Conservation (phyloP, 129 eudicot species). For the Flaveria trinervia region DNA sequence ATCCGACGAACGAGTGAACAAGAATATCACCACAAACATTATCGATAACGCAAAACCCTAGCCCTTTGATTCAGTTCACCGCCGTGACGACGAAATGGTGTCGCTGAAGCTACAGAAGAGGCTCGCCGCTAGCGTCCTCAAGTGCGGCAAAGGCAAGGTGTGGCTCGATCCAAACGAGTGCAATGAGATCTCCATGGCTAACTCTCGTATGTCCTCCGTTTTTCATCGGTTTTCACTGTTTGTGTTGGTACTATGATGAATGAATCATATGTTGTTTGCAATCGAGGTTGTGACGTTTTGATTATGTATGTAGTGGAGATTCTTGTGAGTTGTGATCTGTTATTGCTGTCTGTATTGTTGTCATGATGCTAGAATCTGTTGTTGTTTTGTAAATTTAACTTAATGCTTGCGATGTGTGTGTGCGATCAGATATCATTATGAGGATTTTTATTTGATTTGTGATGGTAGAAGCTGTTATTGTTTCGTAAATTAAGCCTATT, state of each 20-base stretch:
- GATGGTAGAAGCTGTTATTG: not conserved
- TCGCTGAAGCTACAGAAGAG: slow-evolving; percentile 73
- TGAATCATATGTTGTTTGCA: not conserved
- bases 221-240: not conserved
- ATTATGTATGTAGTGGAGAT: not conserved
- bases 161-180: slow-evolving; percentile 28
- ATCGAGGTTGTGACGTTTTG: not conserved
- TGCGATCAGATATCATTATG: not conserved
- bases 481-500: not conserved
- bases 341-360: not conserved
- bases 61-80: not conserved
- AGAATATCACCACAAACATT: not conserved
- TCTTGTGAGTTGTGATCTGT: not conserved
- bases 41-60: slow-evolving; percentile 15
- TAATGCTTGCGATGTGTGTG: not conserved
- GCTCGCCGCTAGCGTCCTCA: slow-evolving; percentile 65
- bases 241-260: not conserved
- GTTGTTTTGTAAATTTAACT: not conserved
- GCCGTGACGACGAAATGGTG: slow-evolving; percentile 46
- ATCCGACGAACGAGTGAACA: too few relatives aligned
- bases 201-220: slow-evolving; percentile 4
- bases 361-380: not conserved
- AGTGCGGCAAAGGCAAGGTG: slow-evolving; percentile 35
- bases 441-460: not conserved
- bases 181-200: slow-evolving; percentile 20